Evolutionary conservation across 139 green algal species (phyloP), one percentile per base, ranked within the genome.

Genomic region (Haematococcus lacustris): DNA sequence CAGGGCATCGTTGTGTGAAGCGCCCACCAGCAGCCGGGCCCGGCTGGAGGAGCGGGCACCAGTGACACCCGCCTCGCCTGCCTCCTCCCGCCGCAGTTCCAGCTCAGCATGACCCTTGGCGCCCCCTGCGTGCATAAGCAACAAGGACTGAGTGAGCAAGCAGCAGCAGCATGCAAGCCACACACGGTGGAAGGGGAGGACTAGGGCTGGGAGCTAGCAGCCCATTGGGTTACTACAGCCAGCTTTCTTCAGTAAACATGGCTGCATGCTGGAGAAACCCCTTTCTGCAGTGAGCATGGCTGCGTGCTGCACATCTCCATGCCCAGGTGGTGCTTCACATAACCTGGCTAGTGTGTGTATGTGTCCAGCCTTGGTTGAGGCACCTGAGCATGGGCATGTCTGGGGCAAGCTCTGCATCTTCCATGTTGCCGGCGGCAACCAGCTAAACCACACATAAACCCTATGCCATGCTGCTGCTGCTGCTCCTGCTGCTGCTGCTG

Each of bases 1-100:
- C 73, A 96, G 77, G 21, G 70, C 61, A 77, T 96, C 88, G 38
- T 86, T 78, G 41, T 85, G 74, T 3, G 80, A 41, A 66, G 79
- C 87, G 66, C 89, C 87, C 9, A 86, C 79, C 35, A 94, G 67
- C 73, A 95, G 79, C n/a, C 74, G 64, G 0, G 73, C 84, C 37
- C 73, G 59, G 23, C 59, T 79, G 21, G 43, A 39, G 23, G 3
- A 63, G n/a, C 23, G 5, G 30, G 26, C 23, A 17, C 41, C 35
- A 39, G 33, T 50, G 40, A 32, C 33, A 4, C 3, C n/a, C n/a
- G 60, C n/a, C 6, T 57, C 3, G 2, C 3, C 23, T 67, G 17
- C 2, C n/a, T n/a, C n/a, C n/a, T n/a, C n/a, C n/a, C n/a, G n/a
- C n/a, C n/a, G n/a, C n/a, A n/a, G n/a, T n/a, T 7, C 51, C 3